These are phyloP conservation scores for Lactarius hengduanensis DNA, from an alignment of 768 basidiomycete genomes.

Conservation along the genomic window DNA sequence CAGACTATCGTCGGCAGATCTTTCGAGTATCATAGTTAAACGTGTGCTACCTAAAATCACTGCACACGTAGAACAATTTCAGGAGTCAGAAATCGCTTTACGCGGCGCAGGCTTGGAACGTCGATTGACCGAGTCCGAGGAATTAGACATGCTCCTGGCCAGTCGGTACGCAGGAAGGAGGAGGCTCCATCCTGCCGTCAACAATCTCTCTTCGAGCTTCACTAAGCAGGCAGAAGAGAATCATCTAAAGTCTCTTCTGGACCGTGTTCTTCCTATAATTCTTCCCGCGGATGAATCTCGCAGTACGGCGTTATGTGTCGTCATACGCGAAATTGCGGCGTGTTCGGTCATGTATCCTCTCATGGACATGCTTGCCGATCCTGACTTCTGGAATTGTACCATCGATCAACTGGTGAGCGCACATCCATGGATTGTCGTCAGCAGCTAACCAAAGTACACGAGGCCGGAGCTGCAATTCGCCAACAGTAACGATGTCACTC, in stretches of 20 bases:
- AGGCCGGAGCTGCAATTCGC: conserved; percentile 69
- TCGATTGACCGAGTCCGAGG: conserved; percentile 83
- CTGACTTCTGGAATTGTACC: conserved; percentile 94
- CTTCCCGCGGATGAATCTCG: conserved; percentile 73
- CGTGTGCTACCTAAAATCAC: conserved; percentile 88
- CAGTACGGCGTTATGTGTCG: conserved; percentile 68
- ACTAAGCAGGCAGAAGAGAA: conserved; percentile 88
- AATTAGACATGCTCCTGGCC: conserved; percentile 82
- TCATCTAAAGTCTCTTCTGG: conserved; percentile 72
- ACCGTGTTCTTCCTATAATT: conserved; percentile 65
- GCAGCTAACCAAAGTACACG: conserved; percentile 11
- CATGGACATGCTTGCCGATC: conserved; percentile 91
- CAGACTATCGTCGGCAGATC: conserved; percentile 59
- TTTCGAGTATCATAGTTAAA: conserved; percentile 74
- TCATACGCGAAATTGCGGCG: conserved; percentile 78
- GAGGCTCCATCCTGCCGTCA: conserved; percentile 81
- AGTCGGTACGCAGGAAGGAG: conserved; percentile 72
- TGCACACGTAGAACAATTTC: conserved; percentile 84
- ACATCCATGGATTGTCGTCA: background rate
- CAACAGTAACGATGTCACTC: conserved; percentile 61
- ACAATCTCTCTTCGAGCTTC: conserved; percentile 84
- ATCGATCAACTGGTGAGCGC: conserved; percentile 86
- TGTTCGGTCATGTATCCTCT: conserved; percentile 83
- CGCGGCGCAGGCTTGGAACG: conserved; percentile 82
- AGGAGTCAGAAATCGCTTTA: conserved; percentile 82